These are phyloP conservation scores for Laetiporus sulphureus DNA, from an alignment of 1,284 basidiomycete species.

Conservation along the genomic window DNA sequence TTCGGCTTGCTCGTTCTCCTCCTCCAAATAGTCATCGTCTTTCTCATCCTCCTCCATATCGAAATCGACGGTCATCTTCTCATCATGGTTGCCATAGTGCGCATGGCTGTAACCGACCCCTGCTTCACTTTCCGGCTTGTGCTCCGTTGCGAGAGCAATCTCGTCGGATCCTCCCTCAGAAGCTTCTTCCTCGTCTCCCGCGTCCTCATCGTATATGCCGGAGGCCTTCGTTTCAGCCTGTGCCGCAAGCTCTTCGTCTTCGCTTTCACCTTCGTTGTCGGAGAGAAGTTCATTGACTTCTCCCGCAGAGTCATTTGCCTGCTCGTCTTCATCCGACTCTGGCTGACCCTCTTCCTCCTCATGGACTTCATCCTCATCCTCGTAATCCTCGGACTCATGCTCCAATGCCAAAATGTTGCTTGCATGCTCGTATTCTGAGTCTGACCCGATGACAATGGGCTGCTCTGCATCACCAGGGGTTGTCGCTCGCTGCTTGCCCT, in stretches of 20 bases:
- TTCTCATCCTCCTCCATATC: constrained; percentile 14
- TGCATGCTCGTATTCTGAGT: constrained; percentile 21
- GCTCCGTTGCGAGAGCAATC: no score
- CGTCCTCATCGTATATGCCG: constrained; percentile 14
- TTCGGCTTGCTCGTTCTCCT: no score
- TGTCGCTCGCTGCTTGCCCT: constrained; percentile 57
- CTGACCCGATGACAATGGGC: constrained; percentile 41
- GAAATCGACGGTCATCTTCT: not conserved
- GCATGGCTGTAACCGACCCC: no score
- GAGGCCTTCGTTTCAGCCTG: not conserved
- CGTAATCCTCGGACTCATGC: constrained; percentile 23
- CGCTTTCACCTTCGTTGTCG: constrained; percentile 14
- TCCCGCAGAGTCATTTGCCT: constrained; percentile 27
- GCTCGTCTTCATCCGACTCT: constrained; percentile 15
- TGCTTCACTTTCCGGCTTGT: no score
- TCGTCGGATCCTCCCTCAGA: constrained; percentile 6
- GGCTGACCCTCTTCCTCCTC: constrained; percentile 12
- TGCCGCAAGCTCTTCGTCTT: not conserved
- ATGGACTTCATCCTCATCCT: constrained; percentile 17
- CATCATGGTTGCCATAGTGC: constrained; percentile 1
- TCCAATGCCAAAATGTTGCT: not conserved
- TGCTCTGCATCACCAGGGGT: constrained; percentile 39
- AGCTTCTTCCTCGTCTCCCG: constrained; percentile 8
- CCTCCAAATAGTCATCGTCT: constrained; percentile 15
- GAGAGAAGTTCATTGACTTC: constrained; percentile 21